Conservation (phyloP, 2,329 filamentous ascomycete genomes). For the Hypoxylon sp. region DNA sequence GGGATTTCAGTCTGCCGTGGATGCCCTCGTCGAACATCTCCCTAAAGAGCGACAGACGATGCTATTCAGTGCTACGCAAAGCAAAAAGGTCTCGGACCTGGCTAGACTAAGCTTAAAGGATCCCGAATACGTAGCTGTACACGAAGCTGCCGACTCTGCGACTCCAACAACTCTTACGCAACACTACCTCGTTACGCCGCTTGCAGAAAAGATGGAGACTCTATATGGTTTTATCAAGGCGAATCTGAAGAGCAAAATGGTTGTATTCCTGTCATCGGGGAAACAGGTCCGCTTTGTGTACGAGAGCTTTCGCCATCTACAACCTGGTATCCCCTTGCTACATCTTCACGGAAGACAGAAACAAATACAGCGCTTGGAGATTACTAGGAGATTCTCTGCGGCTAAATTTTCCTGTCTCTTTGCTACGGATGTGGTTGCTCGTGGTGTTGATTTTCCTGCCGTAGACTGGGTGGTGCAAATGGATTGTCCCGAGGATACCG, state of each 20-base stretch:
- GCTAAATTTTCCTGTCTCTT: conserved; percentile 90
- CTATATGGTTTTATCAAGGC: conserved; percentile 92
- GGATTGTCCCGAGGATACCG: conserved; percentile 96
- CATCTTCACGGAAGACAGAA: conserved; percentile 96
- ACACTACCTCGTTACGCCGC: conserved; percentile 87
- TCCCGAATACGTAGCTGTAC: conserved; percentile 94
- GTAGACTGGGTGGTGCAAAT: conserved; percentile 99
- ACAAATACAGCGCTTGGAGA: conserved; percentile 87
- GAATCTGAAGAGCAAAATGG: conserved; percentile 92
- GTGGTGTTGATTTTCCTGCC: conserved; percentile 93
- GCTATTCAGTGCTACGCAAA: conserved; percentile 96
- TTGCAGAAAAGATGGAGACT: conserved; percentile 90
- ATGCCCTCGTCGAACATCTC: conserved; percentile 92
- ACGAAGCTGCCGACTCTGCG: conserved; percentile 81
- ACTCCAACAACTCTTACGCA: conserved; percentile 89
- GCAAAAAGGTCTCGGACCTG: conserved; percentile 91
- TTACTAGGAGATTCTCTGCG: conserved; percentile 83
- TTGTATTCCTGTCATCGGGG: conserved; percentile 94
- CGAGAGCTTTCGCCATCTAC: conserved; percentile 90
- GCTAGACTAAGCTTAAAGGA: conserved; percentile 88
- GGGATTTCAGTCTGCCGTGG: conserved; percentile 91
- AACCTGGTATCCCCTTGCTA: conserved; percentile 91
- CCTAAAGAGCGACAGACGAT: conserved; percentile 89
- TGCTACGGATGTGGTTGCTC: conserved; percentile 93
- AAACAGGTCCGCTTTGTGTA: conserved; percentile 98